Percentiles rank a stretch among this genome's conserved stretches.
Evolutionary conservation across 257 asterid species (phyloP).

Genomic region (Przewalskia tangutica): DNA sequence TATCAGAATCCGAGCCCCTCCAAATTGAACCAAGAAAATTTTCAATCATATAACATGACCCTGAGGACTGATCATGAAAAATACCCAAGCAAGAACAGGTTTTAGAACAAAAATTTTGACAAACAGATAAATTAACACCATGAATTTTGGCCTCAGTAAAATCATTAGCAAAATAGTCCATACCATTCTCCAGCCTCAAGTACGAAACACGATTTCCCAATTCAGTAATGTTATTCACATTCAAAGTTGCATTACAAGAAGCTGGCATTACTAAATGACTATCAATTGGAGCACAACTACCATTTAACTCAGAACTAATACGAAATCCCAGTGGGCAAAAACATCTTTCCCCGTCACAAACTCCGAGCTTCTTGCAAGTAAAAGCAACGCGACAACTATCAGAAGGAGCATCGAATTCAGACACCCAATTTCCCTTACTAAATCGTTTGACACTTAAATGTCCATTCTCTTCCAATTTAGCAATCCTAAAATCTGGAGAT

Average conservation of each 20-base stretch:
- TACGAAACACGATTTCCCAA: slow-evolving; percentile 16
- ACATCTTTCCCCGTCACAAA: slow-evolving; percentile 1
- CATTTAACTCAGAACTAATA: background rate
- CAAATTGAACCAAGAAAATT: slow-evolving; percentile 51
- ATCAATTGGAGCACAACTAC: slow-evolving; percentile 2
- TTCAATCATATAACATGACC: slow-evolving; percentile 46
- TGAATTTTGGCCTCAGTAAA: slow-evolving; percentile 29
- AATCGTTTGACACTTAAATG: background rate
- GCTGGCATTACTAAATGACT: background rate
- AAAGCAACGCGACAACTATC: slow-evolving; percentile 5
- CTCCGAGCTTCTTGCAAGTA: slow-evolving; percentile 8
- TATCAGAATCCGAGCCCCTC: slow-evolving; percentile 7
- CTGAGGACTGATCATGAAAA: slow-evolving; percentile 43
- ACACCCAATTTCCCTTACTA: background rate
- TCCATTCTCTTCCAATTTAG: background rate
- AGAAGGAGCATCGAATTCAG: background rate
- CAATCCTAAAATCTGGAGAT: background rate
- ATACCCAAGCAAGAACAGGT: slow-evolving; percentile 61
- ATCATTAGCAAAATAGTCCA: slow-evolving; percentile 59
- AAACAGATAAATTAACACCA: slow-evolving; percentile 31
- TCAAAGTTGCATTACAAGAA: background rate
- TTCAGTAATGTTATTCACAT: background rate
- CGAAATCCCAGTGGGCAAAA: slow-evolving; percentile 8
- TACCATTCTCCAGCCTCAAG: slow-evolving; percentile 32
- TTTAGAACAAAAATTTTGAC: slow-evolving; percentile 49